Percentiles rank a stretch among this genome's conserved stretches.
Conservation (phyloP, 2,329 filamentous ascomycete genomes). For the Fusarium fujikuroi region DNA sequence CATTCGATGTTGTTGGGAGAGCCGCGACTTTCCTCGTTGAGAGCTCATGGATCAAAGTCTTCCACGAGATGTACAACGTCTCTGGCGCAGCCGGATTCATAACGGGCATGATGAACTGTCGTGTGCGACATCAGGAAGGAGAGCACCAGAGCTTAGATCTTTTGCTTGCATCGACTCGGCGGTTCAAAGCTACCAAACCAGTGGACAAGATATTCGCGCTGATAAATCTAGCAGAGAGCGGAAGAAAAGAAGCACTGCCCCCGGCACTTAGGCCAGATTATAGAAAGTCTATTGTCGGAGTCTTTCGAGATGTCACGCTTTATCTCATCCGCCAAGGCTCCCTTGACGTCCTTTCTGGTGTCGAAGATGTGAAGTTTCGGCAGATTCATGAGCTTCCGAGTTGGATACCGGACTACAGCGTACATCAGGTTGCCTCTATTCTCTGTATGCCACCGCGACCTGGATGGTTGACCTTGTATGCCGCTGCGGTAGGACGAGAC, state of each 20-base stretch:
- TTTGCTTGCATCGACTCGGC: background rate
- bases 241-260: fast-evolving
- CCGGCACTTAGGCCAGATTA: background rate
- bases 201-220: background rate
- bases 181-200: background rate
- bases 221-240: background rate
- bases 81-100: background rate
- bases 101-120: background rate
- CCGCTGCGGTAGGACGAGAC: background rate
- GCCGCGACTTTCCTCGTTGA: background rate
- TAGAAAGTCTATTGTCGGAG: background rate
- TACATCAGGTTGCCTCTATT: background rate
- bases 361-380: background rate
- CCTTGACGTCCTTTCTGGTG: background rate
- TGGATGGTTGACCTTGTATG: background rate
- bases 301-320: background rate
- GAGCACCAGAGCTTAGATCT: background rate
- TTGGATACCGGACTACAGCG: background rate
- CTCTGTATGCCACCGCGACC: background rate
- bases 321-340: background rate
- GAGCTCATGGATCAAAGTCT: background rate
- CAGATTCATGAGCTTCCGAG: background rate
- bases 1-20: background rate
- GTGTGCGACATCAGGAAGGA: background rate
- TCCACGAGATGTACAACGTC: fast-evolving